Base-by-base conservation (phyloP, 176 grass and related monocot species). In the Aechmea fasciata region DNA sequence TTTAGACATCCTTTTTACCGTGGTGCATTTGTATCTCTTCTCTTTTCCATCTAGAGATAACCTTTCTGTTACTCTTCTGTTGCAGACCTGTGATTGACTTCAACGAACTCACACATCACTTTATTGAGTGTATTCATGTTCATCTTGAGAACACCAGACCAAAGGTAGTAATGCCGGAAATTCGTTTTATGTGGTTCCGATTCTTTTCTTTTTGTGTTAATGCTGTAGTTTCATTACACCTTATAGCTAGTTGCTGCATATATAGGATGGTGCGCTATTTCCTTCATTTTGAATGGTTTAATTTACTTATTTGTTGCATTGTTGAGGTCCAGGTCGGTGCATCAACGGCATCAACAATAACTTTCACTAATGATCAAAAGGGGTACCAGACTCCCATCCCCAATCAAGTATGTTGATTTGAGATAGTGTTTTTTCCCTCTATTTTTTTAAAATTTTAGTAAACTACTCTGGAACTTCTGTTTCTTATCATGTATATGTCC, bases 61-160 rank as follows among this genome's bases (percentile, higher is more conserved):
- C 64, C 24, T 57, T 77, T 66, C 63, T 9, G 18, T 49, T 77
- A 64, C 63, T 62, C 69, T 63, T 63, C 84, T 70, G 77, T 13
- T 79, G 48, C 68, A 97, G 89, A 25, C 84, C 71, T 77, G 84
- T 97, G 75, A 78, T 62, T n/a, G 71, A 92, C 69, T 97, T 87
- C 79, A 92, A 92, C 73, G 76, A 92, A 28, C 64, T 97, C 63
- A 89, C 89, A 2, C 86, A 83, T 67, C 93, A 97, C 71, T 92
- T 92, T 84, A 66, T 96, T 47, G 76, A 91, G 63, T 96, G 88
- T 77, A 85, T 96, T 79, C 71, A 92, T 73, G 85, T 88, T 13
- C 88, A 96, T 85, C 55, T 96, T 83, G 79, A 92, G 49, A 83
- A 85, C 57, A 91, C 75, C 15, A 89, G 57, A 70, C 0, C 52